Percentiles rank a stretch among this genome's conserved stretches.
Conservation (phyloP, 352 stramenopile genomes). For the Poterioochromonas sp. region DNA sequence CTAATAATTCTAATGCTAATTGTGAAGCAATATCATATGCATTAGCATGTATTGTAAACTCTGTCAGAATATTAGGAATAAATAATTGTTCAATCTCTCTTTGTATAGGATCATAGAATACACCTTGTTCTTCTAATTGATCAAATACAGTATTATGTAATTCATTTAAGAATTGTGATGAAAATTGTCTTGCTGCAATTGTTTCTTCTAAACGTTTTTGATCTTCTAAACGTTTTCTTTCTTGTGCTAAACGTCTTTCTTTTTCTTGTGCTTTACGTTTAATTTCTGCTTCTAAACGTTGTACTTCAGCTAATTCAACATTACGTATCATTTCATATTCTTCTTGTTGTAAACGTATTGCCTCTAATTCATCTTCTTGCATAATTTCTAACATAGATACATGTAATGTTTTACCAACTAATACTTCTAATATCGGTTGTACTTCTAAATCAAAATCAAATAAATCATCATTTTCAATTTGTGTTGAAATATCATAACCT, state of each 20-base stretch:
- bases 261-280: slow-evolving; percentile 81
- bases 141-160: slow-evolving; percentile 74
- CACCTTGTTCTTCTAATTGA: slow-evolving; percentile 63
- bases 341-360: slow-evolving; percentile 73
- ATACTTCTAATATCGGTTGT: slow-evolving; percentile 81
- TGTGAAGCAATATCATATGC: slow-evolving; percentile 31
- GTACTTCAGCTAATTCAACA: slow-evolving; percentile 80
- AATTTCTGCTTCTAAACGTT: slow-evolving; percentile 80
- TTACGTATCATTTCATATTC: slow-evolving; percentile 80
- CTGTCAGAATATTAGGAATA: slow-evolving; percentile 53
- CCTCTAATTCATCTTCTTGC: slow-evolving; percentile 78
- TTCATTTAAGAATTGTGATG: slow-evolving; percentile 70
- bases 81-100: slow-evolving; percentile 68
- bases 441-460: slow-evolving; percentile 91
- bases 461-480: slow-evolving; percentile 80
- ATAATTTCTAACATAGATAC: slow-evolving; percentile 84
- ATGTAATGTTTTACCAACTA: slow-evolving; percentile 86
- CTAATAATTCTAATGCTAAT: slow-evolving; percentile 41
- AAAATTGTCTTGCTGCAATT: slow-evolving; percentile 71
- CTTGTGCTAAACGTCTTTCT: slow-evolving; percentile 61
- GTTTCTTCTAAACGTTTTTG: slow-evolving; percentile 78
- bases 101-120: slow-evolving; percentile 76
- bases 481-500: slow-evolving; percentile 70
- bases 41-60: slow-evolving; percentile 34
- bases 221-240: slow-evolving; percentile 57